Evolutionary conservation across 257 asterid species (phyloP), one percentile per base, ranked within the genome.

Genomic region (Solanum gandarillasii): DNA sequence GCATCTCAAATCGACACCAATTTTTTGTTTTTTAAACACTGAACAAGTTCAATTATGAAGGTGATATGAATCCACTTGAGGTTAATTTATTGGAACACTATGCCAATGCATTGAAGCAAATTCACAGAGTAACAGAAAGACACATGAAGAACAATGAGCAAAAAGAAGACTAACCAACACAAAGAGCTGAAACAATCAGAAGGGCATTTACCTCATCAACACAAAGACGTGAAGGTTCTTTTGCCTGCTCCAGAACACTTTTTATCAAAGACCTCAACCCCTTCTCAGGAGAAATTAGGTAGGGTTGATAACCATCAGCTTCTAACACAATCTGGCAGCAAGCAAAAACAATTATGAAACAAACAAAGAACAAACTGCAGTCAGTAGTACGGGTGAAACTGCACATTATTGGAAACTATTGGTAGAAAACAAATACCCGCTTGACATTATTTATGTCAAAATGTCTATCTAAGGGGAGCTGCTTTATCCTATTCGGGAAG

Each of bases 271-370:
- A 96, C 91, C 98, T 94, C 92, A 96, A 90, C 79, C 99, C 99
- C 90, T 96, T 96, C 92, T 97, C 99, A 68, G 99, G 99, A 89
- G 99, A 97, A 90, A 97, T 96, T 85, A 96, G 99, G 91, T 97
- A 97, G 29, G 99, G 99, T 86, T 97, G 99, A 92, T 97, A 97
- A 87, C 99, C 99, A 88, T 97, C 99, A 5, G 99, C 99, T 93
- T 97, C 99, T 34, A 97, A 94, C 85, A 97, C 99, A 89, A 97
- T 96, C 99, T 97, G 96, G 82, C 18, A 88, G 79, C 83, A 70
- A 83, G 13, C 65, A 85, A 31, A 87, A 90, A 60, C 83, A 84
- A 87, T 90, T 87, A 94, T 38, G 87, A 87, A 34, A 87, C 67
- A 55, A 32, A 58, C 85, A 34, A 65, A 87, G 67, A 67, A 43